Percentiles rank a stretch among this genome's conserved stretches.
phyloP scores from a whole-genome alignment of 257 asterid genomes.

The Solanum ossicruentum region DNA sequence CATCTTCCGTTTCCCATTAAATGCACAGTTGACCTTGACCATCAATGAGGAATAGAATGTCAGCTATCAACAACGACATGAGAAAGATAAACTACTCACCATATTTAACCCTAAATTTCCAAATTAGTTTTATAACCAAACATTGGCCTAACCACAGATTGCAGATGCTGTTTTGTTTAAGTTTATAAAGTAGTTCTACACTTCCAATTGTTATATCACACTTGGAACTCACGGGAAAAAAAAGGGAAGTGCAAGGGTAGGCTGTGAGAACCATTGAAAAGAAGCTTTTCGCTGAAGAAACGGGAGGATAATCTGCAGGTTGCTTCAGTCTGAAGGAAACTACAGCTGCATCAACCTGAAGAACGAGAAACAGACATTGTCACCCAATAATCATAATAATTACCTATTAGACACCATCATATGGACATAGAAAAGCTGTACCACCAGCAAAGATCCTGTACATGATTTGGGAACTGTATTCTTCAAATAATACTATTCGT shows the following conservation, averaged over 20 bases:
- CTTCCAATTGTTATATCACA: not conserved
- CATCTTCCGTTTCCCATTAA: slow-evolving; percentile 95
- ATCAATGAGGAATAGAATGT: not conserved
- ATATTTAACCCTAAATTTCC: not conserved
- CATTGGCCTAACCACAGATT: not conserved
- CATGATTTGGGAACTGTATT: not conserved
- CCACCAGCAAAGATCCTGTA: not conserved
- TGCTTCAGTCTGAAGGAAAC: slow-evolving; percentile 68
- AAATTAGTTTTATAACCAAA: not conserved
- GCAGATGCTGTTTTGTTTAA: not conserved
- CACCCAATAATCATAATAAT: not conserved
- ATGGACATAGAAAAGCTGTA: not conserved
- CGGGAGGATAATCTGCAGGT: slow-evolving; percentile 53
- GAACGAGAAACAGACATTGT: not conserved
- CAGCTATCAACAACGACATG: not conserved
- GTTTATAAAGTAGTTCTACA: not conserved
- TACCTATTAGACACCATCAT: not conserved
- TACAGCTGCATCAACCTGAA: slow-evolving; percentile 93
- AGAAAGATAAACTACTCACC: not conserved
- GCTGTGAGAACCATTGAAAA: slow-evolving; percentile 58
- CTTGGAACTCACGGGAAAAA: not conserved
- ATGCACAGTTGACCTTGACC: slow-evolving; percentile 87
- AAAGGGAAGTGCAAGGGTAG: not conserved
- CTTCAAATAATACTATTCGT: not conserved
- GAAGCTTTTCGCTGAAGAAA: slow-evolving; percentile 82